phyloP scores from a whole-genome alignment of 768 basidiomycete species.

The Tylopilus sp. region DNA sequence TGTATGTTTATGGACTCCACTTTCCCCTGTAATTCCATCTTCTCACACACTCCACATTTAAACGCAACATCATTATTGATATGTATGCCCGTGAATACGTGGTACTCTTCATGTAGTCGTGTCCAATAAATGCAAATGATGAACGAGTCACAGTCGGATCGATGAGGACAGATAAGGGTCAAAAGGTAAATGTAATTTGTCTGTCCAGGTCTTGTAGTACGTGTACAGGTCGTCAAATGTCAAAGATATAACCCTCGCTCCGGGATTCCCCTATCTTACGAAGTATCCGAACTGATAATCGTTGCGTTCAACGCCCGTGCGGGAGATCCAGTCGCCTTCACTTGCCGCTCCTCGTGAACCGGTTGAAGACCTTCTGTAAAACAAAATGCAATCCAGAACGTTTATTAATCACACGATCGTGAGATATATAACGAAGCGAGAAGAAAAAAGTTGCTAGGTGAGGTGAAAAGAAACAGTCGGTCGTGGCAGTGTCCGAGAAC shows the following conservation, averaged over 20 bases:
- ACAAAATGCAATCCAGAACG: slow-evolving; percentile 2
- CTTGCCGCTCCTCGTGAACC: slow-evolving; percentile 24
- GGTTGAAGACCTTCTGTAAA: slow-evolving; percentile 29
- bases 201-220: not conserved
- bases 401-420: slow-evolving; percentile 24
- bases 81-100: slow-evolving; percentile 19
- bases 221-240: slow-evolving; percentile 5
- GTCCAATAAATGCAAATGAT: not conserved
- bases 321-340: slow-evolving; percentile 6
- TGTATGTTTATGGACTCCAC: slow-evolving; percentile 25
- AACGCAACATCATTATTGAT: slow-evolving; percentile 21
- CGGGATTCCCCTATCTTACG: not conserved
- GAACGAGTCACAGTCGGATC: not conserved
- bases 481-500: slow-evolving; percentile 1
- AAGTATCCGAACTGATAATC: not conserved
- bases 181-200: not conserved
- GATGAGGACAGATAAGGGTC: not conserved
- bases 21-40: not conserved
- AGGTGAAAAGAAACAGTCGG: not conserved
- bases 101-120: slow-evolving; percentile 1
- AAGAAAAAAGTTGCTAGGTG: not conserved
- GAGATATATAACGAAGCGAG: slow-evolving; percentile 2
- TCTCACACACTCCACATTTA: too few species aligned
- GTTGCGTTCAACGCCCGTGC: not conserved
- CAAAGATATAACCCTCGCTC: not conserved